A percentile compares a stretch with the other conserved stretches of the same genome.
Evolutionary conservation across 2,329 filamentous ascomycete genomes (phyloP).

Genomic region (Colletotrichum liriopes): DNA sequence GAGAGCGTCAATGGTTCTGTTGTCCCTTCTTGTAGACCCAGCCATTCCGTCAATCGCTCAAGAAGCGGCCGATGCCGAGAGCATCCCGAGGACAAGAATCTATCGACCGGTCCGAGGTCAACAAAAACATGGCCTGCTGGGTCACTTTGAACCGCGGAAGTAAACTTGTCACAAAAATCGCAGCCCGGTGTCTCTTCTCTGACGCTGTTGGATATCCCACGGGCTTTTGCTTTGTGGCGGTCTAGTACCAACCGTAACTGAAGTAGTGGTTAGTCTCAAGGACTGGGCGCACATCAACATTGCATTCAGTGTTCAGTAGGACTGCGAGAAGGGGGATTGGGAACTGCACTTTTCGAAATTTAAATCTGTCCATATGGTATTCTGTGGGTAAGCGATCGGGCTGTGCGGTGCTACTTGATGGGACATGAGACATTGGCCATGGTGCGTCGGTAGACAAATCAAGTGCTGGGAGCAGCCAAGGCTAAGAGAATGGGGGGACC

Average conservation of each 20-base stretch:
- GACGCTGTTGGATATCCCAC: too few relatives aligned
- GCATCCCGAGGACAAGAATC: background rate
- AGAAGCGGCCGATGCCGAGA: background rate
- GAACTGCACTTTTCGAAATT: too few relatives aligned
- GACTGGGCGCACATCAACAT: background rate
- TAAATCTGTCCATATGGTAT: background rate
- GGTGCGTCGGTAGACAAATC: background rate
- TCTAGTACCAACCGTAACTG: background rate
- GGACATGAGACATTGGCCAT: background rate
- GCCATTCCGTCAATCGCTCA: background rate
- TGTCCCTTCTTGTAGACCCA: background rate
- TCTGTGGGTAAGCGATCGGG: background rate
- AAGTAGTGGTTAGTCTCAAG: background rate
- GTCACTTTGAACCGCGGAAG: background rate
- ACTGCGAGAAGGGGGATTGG: background rate
- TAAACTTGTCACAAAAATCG: background rate
- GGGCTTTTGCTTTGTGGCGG: background rate
- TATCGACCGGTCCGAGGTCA: background rate
- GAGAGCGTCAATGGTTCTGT: background rate
- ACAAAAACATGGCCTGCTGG: background rate
- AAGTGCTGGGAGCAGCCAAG: too few relatives aligned
- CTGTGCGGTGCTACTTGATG: background rate
- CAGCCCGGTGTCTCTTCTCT: background rate
- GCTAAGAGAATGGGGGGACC: too few relatives aligned
- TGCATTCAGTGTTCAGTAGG: background rate